Percentiles rank a stretch among this genome's conserved stretches.
Conservation (phyloP, 176 grass and related monocot genomes). For the Oropetium thomaeum region DNA sequence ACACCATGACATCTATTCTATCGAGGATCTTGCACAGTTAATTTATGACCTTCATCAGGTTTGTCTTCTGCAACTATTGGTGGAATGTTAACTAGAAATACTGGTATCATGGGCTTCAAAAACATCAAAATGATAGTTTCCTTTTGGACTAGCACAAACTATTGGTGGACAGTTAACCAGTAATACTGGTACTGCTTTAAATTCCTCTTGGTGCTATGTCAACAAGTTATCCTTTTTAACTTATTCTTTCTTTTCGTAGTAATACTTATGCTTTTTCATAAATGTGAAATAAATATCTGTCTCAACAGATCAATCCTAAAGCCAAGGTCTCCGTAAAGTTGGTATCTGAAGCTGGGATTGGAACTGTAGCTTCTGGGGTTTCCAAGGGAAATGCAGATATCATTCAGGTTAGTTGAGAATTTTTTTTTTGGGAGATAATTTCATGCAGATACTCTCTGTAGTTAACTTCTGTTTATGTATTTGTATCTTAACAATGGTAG, state of each 20-base stretch:
- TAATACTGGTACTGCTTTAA: conserved; percentile 11
- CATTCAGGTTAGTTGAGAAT: conserved; percentile 70
- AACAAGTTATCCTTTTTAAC: conserved; percentile 16
- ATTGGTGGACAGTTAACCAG: too few relatives aligned
- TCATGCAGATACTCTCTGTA: background rate
- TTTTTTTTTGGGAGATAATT: background rate
- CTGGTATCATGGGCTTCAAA: too few relatives aligned
- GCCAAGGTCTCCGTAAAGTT: conserved; percentile 99
- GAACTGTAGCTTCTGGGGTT: conserved; percentile 99
- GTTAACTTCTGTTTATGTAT: conserved; percentile 10
- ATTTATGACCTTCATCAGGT: conserved; percentile 99
- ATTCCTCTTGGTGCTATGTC: background rate
- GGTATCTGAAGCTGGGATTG: conserved; percentile 97
- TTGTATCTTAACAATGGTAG: background rate
- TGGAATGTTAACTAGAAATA: conserved; percentile 17
- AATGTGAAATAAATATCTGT: conserved; percentile 33
- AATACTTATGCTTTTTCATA: too few relatives aligned
- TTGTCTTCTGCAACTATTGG: conserved; percentile 35
- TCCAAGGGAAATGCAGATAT: conserved; percentile 96
- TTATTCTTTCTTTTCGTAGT: conserved; percentile 15
- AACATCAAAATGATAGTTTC: too few relatives aligned
- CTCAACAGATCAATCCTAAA: conserved; percentile 83
- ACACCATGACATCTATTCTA: conserved; percentile 99
- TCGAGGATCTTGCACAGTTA: conserved; percentile 98
- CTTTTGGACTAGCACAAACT: too few relatives aligned